phyloP scores from a whole-genome alignment of 176 grass and related monocot genomes.

The Musa acuminata region DNA sequence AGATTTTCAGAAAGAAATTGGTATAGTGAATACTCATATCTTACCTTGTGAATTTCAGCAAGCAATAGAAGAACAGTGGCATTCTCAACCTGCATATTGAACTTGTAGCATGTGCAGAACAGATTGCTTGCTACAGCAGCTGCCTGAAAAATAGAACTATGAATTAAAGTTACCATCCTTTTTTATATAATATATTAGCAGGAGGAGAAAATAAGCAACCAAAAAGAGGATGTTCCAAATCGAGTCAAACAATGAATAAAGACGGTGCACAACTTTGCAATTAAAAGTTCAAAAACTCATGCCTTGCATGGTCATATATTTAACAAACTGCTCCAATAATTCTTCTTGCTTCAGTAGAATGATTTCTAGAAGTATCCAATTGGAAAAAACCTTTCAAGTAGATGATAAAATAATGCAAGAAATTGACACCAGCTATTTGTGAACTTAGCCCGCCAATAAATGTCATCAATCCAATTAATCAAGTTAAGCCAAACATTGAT shows the following conservation, averaged over 20 bases:
- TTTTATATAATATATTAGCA: constrained; percentile 2
- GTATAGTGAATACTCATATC: neutral
- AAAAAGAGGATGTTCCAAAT: constrained; percentile 12
- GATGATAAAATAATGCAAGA: neutral
- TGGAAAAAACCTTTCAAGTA: neutral
- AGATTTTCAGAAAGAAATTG: neutral
- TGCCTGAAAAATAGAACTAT: constrained; percentile 31
- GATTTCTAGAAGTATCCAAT: neutral
- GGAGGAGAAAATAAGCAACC: neutral
- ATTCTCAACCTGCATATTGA: constrained; percentile 94
- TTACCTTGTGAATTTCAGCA: constrained; percentile 92
- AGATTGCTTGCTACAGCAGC: constrained; percentile 74
- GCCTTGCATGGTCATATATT: too few relatives aligned
- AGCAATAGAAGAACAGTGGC: constrained; percentile 91
- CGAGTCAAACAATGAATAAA: too few relatives aligned
- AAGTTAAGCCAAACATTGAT: neutral
- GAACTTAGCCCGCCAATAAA: neutral
- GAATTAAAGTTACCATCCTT: neutral
- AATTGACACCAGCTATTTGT: neutral
- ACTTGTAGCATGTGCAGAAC: constrained; percentile 87
- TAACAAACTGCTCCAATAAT: neutral
- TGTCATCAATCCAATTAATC: neutral
- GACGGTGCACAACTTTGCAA: too few relatives aligned
- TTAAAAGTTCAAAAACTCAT: too few relatives aligned
- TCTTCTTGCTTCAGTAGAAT: neutral